phyloP scores from a whole-genome alignment of 2,329 filamentous ascomycete genomes.

The Thelonectria rubi region DNA sequence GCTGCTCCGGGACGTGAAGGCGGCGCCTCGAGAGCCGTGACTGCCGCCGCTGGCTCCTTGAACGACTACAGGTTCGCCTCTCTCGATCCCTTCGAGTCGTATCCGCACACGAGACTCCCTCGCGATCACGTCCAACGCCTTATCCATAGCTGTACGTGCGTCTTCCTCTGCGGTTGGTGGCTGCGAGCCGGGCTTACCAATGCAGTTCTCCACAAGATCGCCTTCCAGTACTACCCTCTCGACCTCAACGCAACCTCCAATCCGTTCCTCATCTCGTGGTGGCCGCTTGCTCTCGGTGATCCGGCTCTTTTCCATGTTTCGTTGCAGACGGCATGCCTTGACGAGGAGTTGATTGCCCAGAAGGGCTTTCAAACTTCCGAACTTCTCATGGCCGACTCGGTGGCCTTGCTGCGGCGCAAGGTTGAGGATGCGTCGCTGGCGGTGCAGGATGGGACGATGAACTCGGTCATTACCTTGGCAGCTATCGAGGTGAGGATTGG shows the following conservation, averaged over 20 bases:
- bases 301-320: constrained; percentile 67
- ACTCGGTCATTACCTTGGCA: constrained; percentile 65
- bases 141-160: constrained; percentile 61
- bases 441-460: constrained; percentile 63
- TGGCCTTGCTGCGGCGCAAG: constrained; percentile 60
- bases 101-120: constrained; percentile 62
- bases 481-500: constrained; percentile 62
- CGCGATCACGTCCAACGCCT: constrained; percentile 61
- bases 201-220: constrained; percentile 64
- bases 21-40: background rate
- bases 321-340: constrained; percentile 65
- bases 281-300: constrained; percentile 65
- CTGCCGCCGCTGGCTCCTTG: too few species aligned
- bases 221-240: constrained; percentile 68
- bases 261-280: constrained; percentile 68
- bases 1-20: constrained; percentile 7
- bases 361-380: constrained; percentile 64
- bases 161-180: background rate
- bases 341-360: constrained; percentile 61
- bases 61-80: constrained; percentile 35
- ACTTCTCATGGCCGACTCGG: constrained; percentile 65
- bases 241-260: constrained; percentile 63
- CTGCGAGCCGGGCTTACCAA: constrained; percentile 6
- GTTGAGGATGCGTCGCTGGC: constrained; percentile 57
- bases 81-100: constrained; percentile 66